Evolutionary conservation across 2,329 filamentous ascomycete species (phyloP).

Genomic region (Curvularia sp.): DNA sequence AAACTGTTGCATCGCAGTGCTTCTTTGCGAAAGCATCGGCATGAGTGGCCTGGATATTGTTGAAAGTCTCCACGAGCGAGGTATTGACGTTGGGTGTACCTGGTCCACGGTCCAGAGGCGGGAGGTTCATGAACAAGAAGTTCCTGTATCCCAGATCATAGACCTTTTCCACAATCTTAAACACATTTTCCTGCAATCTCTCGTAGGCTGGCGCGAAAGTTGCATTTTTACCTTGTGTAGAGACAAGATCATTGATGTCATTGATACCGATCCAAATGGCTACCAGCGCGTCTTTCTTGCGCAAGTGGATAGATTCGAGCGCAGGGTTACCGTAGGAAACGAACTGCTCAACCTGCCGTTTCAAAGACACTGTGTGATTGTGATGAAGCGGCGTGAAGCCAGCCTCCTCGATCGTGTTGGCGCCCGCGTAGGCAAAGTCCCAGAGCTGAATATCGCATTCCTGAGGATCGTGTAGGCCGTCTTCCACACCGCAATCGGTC

Average conservation of each 20-base stretch:
- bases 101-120: conserved; percentile 58
- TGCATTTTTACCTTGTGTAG: conserved; percentile 48
- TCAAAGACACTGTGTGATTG: conserved; percentile 58
- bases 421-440: conserved; percentile 65
- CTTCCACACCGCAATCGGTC: conserved; percentile 58
- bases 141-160: conserved; percentile 55
- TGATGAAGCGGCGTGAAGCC: conserved; percentile 58
- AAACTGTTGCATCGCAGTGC: conserved; percentile 47
- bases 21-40: conserved; percentile 44
- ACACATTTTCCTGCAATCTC: conserved; percentile 52
- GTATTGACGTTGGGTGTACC: conserved; percentile 54
- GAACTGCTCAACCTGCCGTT: conserved; percentile 61
- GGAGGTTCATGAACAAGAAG: conserved; percentile 61
- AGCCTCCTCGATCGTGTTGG: conserved; percentile 55
- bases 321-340: conserved; percentile 55
- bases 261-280: conserved; percentile 66
- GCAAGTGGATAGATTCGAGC: conserved; percentile 39
- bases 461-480: conserved; percentile 54
- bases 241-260: conserved; percentile 61
- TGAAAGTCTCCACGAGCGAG: conserved; percentile 58
- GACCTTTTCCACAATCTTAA: conserved; percentile 53
- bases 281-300: conserved; percentile 54
- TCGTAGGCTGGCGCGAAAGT: conserved; percentile 58
- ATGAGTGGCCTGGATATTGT: conserved; percentile 49
- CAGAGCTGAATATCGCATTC: conserved; percentile 60